Conservation (phyloP, 2,329 filamentous ascomycete species). For the Bipolaris zeicola region DNA sequence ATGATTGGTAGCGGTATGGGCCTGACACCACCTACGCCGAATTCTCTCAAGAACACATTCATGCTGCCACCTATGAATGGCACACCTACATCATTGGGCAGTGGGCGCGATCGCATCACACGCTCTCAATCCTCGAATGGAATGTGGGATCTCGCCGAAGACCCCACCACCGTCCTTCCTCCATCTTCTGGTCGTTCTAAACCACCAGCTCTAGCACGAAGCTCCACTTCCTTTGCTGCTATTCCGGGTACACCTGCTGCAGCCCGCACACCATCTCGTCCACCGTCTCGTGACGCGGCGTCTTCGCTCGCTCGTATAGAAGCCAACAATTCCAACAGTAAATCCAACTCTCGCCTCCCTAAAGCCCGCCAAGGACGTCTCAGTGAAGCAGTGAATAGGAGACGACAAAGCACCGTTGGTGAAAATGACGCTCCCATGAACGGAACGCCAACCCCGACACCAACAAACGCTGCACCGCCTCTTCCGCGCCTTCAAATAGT, state of each 20-base stretch:
- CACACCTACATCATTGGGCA: constrained; percentile 31
- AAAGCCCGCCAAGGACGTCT: constrained; percentile 42
- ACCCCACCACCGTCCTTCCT: constrained; percentile 27
- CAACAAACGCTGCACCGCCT: constrained; percentile 22
- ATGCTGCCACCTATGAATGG: constrained; percentile 34
- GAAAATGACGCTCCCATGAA: constrained; percentile 29
- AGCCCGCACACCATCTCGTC: constrained; percentile 28
- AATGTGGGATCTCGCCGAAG: constrained; percentile 45
- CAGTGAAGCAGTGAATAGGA: constrained; percentile 35
- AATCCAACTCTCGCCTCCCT: constrained; percentile 32
- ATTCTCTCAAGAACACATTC: constrained; percentile 38
- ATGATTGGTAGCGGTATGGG: constrained; percentile 31
- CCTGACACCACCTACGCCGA: constrained; percentile 44
- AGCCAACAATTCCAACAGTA: constrained; percentile 19
- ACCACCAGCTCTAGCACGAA: constrained; percentile 29
- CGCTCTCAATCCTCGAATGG: constrained; percentile 37
- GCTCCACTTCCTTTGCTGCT: constrained; percentile 36
- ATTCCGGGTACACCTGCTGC: constrained; percentile 26
- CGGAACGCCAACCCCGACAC: constrained; percentile 1
- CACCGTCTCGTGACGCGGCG: constrained; percentile 38
- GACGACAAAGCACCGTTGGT: constrained; percentile 34
- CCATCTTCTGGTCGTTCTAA: constrained; percentile 28
- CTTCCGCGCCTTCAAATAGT: constrained; percentile 43
- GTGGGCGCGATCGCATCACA: constrained; percentile 33
- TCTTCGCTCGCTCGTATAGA: constrained; percentile 33